These are phyloP conservation scores for Insectozyma bohioensis DNA, from an alignment of 1,139 yeast species.

Conservation along the genomic window DNA sequence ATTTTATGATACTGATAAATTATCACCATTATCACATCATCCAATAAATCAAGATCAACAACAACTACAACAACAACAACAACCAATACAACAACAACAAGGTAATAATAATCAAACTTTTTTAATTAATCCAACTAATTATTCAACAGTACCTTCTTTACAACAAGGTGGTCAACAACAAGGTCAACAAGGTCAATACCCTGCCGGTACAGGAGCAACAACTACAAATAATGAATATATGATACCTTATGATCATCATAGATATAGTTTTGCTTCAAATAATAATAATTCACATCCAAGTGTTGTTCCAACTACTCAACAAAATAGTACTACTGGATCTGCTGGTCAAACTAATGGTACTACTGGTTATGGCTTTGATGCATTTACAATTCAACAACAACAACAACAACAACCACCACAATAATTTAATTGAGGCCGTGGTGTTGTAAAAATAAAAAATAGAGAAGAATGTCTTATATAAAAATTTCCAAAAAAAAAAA, in stretches of 20 bases:
- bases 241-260: conserved; percentile 18
- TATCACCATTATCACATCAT: conserved; percentile 15
- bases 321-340: conserved; percentile 2
- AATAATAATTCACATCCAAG: conserved; percentile 2
- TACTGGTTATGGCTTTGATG: conserved; percentile 20
- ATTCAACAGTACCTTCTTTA: neutral
- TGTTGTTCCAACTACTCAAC: no score
- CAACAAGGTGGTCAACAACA: conserved; percentile 11
- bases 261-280: conserved; percentile 16
- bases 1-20: conserved; percentile 15
- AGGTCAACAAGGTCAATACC: conserved; percentile 10
- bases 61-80: conserved; percentile 12
- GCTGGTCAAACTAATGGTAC: conserved; percentile 8
- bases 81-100: conserved; percentile 9
- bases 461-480: no score
- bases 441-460: no score
- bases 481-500: no score
- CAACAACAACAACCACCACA: conserved; percentile 11
- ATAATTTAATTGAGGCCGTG: conserved; percentile 1
- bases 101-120: conserved; percentile 4
- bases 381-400: conserved; percentile 12
- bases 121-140: no score
- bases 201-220: conserved; percentile 16
- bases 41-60: conserved; percentile 8
- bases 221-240: conserved; percentile 17